These are phyloP conservation scores for Podospora tetraspora DNA, from an alignment of 495 filamentous ascomycete genomes.

Conservation along the genomic window DNA sequence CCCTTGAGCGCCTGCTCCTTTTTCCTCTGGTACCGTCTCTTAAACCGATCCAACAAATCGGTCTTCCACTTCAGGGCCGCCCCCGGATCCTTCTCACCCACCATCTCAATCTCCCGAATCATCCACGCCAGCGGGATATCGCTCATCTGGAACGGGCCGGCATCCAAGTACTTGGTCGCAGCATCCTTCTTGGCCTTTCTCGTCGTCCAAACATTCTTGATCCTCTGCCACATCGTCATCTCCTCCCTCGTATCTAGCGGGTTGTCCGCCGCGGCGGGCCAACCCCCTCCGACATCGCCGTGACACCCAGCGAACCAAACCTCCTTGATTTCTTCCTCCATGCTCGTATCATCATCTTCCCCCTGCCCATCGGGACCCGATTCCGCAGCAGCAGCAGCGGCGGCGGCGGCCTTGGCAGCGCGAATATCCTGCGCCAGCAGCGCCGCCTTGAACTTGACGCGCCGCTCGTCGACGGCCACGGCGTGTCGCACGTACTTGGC, in stretches of 20 bases:
- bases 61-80: conserved; percentile 10
- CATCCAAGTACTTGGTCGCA: conserved; percentile 4
- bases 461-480: conserved; percentile 17
- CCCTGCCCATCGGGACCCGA: too few species aligned
- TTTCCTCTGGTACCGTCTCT: conserved; percentile 6
- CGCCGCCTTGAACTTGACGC: conserved; percentile 19
- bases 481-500: conserved; percentile 14
- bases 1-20: conserved; percentile 8
- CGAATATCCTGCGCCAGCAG: conserved; percentile 14
- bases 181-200: conserved; percentile 3
- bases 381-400: neutral
- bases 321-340: conserved; percentile 16
- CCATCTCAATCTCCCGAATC: conserved; percentile 13
- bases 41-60: conserved; percentile 9
- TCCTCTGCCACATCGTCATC: conserved; percentile 6
- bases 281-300: conserved; percentile 16
- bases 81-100: conserved; percentile 7
- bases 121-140: conserved; percentile 19
- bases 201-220: conserved; percentile 10
- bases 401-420: neutral
- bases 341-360: neutral
- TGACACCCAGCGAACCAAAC: conserved; percentile 18
- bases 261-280: conserved; percentile 6
- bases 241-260: conserved; percentile 4
- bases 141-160: conserved; percentile 17